Evolutionary conservation across 1,284 basidiomycete genomes (phyloP).

Genomic region (Porogramme epimiltina): DNA sequence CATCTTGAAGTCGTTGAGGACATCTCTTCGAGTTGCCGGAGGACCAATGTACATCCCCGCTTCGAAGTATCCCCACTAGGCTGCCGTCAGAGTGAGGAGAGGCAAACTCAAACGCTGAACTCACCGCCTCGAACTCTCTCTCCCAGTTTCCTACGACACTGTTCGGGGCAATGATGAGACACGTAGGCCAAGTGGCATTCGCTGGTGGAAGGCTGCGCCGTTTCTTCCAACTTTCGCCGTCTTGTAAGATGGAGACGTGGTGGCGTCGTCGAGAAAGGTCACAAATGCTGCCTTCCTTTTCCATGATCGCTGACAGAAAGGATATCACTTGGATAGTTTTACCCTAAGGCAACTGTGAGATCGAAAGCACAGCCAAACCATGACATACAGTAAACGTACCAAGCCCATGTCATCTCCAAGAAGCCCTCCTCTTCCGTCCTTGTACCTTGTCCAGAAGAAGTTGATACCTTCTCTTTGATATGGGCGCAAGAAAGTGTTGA

Average conservation of each 20-base stretch:
- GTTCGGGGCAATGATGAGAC: conserved; percentile 79
- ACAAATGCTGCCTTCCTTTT: conserved; percentile 63
- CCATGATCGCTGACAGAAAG: conserved; percentile 86
- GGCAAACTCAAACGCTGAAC: conserved; percentile 26
- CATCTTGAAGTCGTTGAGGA: conserved; percentile 69
- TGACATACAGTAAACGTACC: conserved; percentile 41
- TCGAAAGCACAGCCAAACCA: background rate
- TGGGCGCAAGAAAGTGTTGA: conserved; percentile 80
- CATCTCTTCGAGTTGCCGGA: conserved; percentile 48
- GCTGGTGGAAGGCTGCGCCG: conserved; percentile 59
- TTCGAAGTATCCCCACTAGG: conserved; percentile 82
- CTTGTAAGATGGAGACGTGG: conserved; percentile 65
- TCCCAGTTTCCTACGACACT: conserved; percentile 83
- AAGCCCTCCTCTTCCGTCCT: conserved; percentile 65
- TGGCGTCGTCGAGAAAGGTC: conserved; percentile 65
- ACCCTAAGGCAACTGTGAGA: conserved; percentile 36
- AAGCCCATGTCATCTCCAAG: conserved; percentile 92
- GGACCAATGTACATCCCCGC: conserved; percentile 65
- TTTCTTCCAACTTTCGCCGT: conserved; percentile 54
- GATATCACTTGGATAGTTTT: conserved; percentile 91
- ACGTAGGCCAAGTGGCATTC: conserved; percentile 76
- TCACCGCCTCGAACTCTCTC: conserved; percentile 71
- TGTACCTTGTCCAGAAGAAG: conserved; percentile 75
- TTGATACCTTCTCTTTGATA: conserved; percentile 84
- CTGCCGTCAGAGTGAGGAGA: background rate